Evolutionary conservation across 225 moss, liverwort and hornwort species (phyloP), one percentile per base, ranked within the genome.

Genomic region (Polytrichum formosum): DNA sequence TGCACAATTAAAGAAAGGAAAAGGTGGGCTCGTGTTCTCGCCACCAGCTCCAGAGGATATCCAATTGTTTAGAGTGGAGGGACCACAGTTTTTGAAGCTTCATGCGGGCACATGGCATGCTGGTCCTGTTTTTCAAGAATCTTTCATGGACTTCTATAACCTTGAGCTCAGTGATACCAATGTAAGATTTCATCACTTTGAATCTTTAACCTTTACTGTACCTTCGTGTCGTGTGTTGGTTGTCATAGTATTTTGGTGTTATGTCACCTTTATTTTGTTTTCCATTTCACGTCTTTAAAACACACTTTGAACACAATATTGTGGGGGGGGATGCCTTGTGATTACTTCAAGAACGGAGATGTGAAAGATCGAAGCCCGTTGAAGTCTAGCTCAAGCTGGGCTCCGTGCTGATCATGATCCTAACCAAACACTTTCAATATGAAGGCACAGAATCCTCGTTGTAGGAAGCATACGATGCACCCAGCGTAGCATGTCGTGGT

Each of bases 71-170:
- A 78, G 78, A 72, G 72, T 94, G 28, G 91, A 92, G 9, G 97
- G 97, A 21, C 84, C 92, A 55, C 84, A 74, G 2, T 92, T 94
- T 81, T 54, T 97, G 13, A 94, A 94, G 76, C 74, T 97, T 55
- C 88, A 92, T 71, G 75, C 60, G 59, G 94, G 97, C 73, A 92
- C 94, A 61, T 97, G 97, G 97, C 94, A 97, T 83, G 91, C 80
- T 70, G 94, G 94, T 9, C 97, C 97, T n/a, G 75, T 87, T 30
- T 97, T 97, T 55, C 80, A 73, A 26, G 77, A 75, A 26, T 80
- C 89, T 20, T 69, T 23, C 26, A 90, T 92, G 92, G 87, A 94
- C 76, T 97, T 97, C 62, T 92, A 90, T 78, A 97, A 97, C 70
- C 83, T 97, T 75, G 97, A 97, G 77, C 83, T 94, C 17, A 88